phyloP scores from a whole-genome alignment of 805 yeast species.

The Nakazawaea ambrosiae region DNA sequence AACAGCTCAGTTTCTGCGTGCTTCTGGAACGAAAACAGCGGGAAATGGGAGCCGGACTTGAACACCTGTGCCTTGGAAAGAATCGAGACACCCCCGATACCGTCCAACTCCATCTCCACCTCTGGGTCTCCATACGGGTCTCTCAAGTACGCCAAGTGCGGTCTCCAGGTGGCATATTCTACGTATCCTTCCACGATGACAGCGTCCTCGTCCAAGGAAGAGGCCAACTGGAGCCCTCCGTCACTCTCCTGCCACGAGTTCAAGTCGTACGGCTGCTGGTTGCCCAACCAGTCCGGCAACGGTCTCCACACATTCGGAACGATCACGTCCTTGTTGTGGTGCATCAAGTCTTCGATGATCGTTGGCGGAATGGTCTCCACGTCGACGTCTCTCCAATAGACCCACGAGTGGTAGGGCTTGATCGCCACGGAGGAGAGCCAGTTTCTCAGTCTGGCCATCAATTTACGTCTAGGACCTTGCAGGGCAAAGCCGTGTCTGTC shows the following conservation, averaged over 20 bases:
- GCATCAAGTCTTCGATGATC: slow-evolving; percentile 86
- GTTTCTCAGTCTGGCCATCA: slow-evolving; percentile 94
- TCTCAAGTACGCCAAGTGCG: slow-evolving; percentile 89
- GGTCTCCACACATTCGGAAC: slow-evolving; percentile 96
- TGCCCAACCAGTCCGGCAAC: slow-evolving; percentile 77
- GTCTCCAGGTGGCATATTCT: slow-evolving; percentile 97
- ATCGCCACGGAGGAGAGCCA: slow-evolving; percentile 86
- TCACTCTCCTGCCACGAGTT: slow-evolving; percentile 84
- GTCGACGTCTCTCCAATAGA: slow-evolving; percentile 97
- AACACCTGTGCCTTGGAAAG: slow-evolving; percentile 83
- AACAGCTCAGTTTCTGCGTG: slow-evolving; percentile 99
- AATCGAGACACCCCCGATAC: slow-evolving; percentile 96
- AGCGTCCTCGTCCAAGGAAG: slow-evolving; percentile 79
- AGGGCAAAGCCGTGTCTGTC: slow-evolving; percentile 96
- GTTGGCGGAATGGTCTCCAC: slow-evolving; percentile 88
- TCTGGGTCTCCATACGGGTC: slow-evolving; percentile 95
- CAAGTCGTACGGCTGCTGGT: slow-evolving; percentile 78
- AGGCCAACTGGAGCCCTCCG: slow-evolving; percentile 75
- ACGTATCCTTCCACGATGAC: slow-evolving; percentile 97
- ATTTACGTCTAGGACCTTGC: slow-evolving; percentile 89
- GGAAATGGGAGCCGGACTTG: slow-evolving; percentile 86
- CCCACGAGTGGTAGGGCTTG: slow-evolving; percentile 91
- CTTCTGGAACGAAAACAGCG: slow-evolving; percentile 91
- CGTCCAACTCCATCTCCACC: slow-evolving; percentile 89
- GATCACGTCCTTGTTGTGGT: slow-evolving; percentile 82